Conservation (phyloP, 2,329 filamentous ascomycete species). For the Macrophomina pseudophaseolina region DNA sequence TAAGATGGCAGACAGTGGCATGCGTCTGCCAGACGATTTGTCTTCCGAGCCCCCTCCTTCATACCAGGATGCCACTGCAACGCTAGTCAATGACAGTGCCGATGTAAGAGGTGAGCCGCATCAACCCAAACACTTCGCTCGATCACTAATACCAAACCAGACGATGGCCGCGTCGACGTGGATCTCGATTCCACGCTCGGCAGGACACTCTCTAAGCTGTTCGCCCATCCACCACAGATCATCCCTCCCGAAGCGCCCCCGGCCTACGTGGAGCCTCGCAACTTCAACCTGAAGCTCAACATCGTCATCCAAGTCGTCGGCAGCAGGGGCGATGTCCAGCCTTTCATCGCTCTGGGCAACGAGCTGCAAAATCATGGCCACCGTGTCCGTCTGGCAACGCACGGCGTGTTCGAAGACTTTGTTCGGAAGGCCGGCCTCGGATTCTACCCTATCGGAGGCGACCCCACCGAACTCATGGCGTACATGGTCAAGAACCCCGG, state of each 20-base stretch:
- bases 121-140: neutral
- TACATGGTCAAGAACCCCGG: conserved; percentile 92
- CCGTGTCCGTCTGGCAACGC: conserved; percentile 54
- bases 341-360: conserved; percentile 56
- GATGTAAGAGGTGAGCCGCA: neutral
- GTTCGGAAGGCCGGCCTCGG: conserved; percentile 56
- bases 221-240: neutral
- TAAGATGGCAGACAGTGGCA: too few species aligned
- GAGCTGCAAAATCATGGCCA: conserved; percentile 55
- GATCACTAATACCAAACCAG: neutral
- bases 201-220: neutral
- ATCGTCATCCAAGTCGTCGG: conserved; percentile 57
- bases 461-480: conserved; percentile 61
- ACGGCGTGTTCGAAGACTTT: conserved; percentile 55
- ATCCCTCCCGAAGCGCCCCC: neutral
- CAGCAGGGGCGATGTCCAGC: conserved; percentile 56
- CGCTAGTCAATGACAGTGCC: neutral
- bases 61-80: neutral
- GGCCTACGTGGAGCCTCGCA: neutral
- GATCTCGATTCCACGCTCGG: conserved; percentile 4
- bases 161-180: conserved; percentile 1
- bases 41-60: neutral
- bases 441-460: conserved; percentile 58
- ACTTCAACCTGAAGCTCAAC: conserved; percentile 39
- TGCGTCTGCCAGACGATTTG: too few species aligned